phyloP scores from a whole-genome alignment of 495 filamentous ascomycete species.

The Xylaria castorea region DNA sequence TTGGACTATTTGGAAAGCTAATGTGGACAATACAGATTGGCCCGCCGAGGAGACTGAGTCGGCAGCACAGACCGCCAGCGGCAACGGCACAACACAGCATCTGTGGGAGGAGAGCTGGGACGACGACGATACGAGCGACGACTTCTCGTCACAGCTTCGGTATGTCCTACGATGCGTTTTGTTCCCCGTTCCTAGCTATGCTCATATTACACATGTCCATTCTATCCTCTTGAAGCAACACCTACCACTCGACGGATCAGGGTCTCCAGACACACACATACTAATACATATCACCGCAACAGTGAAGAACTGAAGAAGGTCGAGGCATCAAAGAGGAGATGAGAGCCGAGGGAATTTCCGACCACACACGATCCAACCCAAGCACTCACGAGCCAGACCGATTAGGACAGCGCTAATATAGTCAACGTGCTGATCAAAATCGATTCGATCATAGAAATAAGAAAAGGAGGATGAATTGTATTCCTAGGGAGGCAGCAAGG shows the following conservation, averaged over 20 bases:
- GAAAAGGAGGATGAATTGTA: background rate
- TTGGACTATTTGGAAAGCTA: background rate
- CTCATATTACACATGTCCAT: background rate
- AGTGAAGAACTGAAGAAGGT: slow-evolving; percentile 97
- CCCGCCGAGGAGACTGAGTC: slow-evolving; percentile 63
- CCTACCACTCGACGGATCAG: background rate
- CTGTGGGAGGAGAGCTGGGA: slow-evolving; percentile 99
- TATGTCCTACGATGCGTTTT: slow-evolving; percentile 51
- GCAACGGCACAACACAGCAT: slow-evolving; percentile 68
- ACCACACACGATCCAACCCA: background rate
- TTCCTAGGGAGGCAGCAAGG: background rate
- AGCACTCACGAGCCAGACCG: background rate
- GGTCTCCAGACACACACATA: slow-evolving; percentile 8
- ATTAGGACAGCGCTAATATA: background rate
- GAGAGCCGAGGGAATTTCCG: slow-evolving; percentile 15
- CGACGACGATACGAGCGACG: slow-evolving; percentile 95
- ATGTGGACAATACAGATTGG: no score
- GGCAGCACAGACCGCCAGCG: slow-evolving; percentile 47
- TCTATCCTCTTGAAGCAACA: background rate
- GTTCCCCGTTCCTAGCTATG: background rate
- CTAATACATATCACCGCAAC: slow-evolving; percentile 36
- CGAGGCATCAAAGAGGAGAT: slow-evolving; percentile 68
- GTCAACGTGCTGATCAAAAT: background rate
- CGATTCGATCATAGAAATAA: background rate
- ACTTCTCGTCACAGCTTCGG: slow-evolving; percentile 96